phyloP scores from a whole-genome alignment of 148 eudicot species.

The Rhododendron ovatum region DNA sequence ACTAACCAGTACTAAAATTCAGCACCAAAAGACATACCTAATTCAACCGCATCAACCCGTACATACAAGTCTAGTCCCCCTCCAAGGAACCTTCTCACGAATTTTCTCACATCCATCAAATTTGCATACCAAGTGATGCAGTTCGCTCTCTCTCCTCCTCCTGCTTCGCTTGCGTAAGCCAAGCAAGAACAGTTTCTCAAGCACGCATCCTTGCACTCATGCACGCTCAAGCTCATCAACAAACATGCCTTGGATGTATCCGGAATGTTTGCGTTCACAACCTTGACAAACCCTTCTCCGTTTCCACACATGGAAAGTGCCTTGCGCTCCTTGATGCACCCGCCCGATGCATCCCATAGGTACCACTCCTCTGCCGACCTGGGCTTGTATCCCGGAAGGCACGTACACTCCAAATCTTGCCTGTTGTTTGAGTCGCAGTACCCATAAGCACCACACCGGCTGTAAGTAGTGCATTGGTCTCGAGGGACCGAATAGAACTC shows the following conservation, averaged over 20 bases:
- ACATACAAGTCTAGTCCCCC: background rate
- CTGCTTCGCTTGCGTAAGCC: background rate
- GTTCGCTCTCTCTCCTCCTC: background rate
- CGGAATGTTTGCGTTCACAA: conserved; percentile 32
- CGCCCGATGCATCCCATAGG: conserved; percentile 33
- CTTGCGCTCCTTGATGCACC: conserved; percentile 31
- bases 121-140: background rate
- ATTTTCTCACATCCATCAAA: background rate
- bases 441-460: background rate
- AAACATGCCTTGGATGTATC: conserved; percentile 20
- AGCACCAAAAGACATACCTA: background rate
- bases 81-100: accelerated
- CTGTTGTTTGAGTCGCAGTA: background rate
- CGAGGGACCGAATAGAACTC: background rate
- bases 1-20: no score
- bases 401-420: background rate
- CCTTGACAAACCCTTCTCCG: conserved; percentile 45
- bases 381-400: background rate
- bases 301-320: conserved; percentile 27
- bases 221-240: background rate
- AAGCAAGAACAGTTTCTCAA: background rate
- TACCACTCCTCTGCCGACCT: background rate
- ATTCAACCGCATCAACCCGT: background rate
- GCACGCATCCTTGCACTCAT: background rate
- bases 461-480: background rate